A percentile compares a stretch with the other conserved stretches of the same genome.
Evolutionary conservation across 352 stramenopile genomes (phyloP).

Genomic region (Globisporangium canariense): DNA sequence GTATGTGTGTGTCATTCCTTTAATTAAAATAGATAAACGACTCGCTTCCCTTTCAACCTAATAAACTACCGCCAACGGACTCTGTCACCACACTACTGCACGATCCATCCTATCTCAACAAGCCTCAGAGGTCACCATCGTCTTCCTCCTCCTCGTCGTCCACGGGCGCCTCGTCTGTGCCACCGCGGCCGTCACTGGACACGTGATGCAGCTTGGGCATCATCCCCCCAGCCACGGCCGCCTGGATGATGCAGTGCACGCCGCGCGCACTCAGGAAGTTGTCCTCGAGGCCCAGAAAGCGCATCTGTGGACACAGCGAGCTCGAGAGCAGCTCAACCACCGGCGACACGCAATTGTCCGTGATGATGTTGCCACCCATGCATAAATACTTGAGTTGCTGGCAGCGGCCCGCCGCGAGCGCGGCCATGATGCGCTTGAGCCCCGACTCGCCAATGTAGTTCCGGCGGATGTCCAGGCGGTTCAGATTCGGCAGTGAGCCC

Average conservation of each 20-base stretch:
- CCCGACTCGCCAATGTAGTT: slow-evolving; percentile 73
- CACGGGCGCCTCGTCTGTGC: slow-evolving; percentile 3
- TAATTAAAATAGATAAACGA: too few species aligned
- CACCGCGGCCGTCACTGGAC: slow-evolving; percentile 33
- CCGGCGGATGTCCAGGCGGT: slow-evolving; percentile 54
- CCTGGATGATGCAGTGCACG: slow-evolving; percentile 62
- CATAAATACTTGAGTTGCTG: slow-evolving; percentile 62
- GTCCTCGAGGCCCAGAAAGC: slow-evolving; percentile 75
- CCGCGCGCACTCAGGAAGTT: slow-evolving; percentile 70
- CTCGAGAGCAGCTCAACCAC: slow-evolving; percentile 40
- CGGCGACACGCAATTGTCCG: slow-evolving; percentile 64
- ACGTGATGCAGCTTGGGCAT: slow-evolving; percentile 49
- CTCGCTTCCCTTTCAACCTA: too few species aligned
- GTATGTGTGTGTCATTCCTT: too few species aligned
- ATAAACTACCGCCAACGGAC: too few species aligned
- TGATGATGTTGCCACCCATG: slow-evolving; percentile 80
- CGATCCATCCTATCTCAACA: too few species aligned
- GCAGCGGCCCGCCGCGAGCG: slow-evolving; percentile 23
- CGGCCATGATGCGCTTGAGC: slow-evolving; percentile 36
- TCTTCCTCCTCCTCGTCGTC: neutral
- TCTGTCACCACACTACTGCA: too few species aligned
- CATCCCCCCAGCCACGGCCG: slow-evolving; percentile 39
- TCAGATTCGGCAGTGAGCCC: slow-evolving; percentile 29
- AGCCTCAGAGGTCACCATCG: slow-evolving; percentile 3
- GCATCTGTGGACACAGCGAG: slow-evolving; percentile 41